A percentile compares a stretch with the other conserved stretches of the same genome.
Evolutionary conservation across 2,329 filamentous ascomycete species (phyloP).

Genomic region (Fusarium mundagurra): DNA sequence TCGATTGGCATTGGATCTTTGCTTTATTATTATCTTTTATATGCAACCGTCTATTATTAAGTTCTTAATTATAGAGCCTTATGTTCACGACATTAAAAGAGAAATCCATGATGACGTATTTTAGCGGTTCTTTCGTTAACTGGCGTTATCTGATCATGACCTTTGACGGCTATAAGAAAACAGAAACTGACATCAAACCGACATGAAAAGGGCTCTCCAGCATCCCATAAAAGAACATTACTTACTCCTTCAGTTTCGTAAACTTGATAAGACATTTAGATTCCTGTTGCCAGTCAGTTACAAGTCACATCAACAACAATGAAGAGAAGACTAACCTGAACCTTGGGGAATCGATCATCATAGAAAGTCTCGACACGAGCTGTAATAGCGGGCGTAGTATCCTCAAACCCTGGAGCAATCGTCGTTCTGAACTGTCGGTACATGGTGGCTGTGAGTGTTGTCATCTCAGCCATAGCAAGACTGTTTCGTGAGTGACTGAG

Average conservation of each 20-base stretch:
- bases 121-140: background rate
- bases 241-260: background rate
- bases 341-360: slow-evolving; percentile 25
- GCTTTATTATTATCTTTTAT: fast-evolving
- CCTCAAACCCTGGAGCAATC: slow-evolving; percentile 20
- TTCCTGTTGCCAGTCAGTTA: background rate
- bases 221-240: background rate
- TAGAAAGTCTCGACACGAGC: slow-evolving; percentile 37
- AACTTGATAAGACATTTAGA: slow-evolving; percentile 35
- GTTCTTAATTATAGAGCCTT: too few species aligned
- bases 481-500: background rate
- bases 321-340: background rate
- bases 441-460: slow-evolving; percentile 22
- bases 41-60: background rate
- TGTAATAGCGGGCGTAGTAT: slow-evolving; percentile 30
- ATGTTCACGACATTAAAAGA: fast-evolving
- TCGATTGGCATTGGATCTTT: too few species aligned
- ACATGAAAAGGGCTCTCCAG: background rate
- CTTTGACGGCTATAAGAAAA: background rate
- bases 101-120: too few species aligned
- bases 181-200: background rate
- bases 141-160: background rate
- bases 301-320: fast-evolving
- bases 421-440: slow-evolving; percentile 31
- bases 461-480: slow-evolving; percentile 40